phyloP scores from a whole-genome alignment of 2,329 filamentous ascomycete species.

The Colletotrichum sp. region DNA sequence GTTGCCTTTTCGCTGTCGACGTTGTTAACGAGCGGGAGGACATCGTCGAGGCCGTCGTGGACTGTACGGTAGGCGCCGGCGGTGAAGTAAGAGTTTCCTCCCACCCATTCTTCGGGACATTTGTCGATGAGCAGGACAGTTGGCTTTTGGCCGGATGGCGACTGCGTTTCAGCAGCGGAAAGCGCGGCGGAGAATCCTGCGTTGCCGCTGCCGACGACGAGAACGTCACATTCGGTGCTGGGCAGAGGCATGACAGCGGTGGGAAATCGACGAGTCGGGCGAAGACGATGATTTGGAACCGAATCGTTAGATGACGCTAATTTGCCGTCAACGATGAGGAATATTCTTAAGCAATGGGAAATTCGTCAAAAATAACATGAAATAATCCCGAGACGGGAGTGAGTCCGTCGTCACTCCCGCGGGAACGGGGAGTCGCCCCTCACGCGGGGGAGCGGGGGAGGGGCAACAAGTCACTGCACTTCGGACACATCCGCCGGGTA shows the following conservation, averaged over 20 bases:
- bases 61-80: background rate
- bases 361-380: no score
- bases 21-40: background rate
- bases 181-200: slow-evolving; percentile 67
- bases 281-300: background rate
- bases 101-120: background rate
- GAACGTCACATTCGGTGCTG: slow-evolving; percentile 36
- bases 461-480: background rate
- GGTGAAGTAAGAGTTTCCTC: background rate
- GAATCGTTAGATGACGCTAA: background rate
- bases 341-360: no score
- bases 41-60: background rate
- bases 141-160: background rate
- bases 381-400: background rate
- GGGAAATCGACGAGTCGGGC: background rate
- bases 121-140: background rate
- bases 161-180: slow-evolving; percentile 42
- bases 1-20: background rate
- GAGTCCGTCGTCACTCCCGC: background rate
- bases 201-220: slow-evolving; percentile 68
- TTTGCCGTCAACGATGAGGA: accelerated
- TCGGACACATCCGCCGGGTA: background rate
- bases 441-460: background rate
- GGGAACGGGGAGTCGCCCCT: background rate
- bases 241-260: background rate